Evolutionary conservation across 805 yeast species (phyloP).

Genomic region (Cyberlindnera misumaiensis): DNA sequence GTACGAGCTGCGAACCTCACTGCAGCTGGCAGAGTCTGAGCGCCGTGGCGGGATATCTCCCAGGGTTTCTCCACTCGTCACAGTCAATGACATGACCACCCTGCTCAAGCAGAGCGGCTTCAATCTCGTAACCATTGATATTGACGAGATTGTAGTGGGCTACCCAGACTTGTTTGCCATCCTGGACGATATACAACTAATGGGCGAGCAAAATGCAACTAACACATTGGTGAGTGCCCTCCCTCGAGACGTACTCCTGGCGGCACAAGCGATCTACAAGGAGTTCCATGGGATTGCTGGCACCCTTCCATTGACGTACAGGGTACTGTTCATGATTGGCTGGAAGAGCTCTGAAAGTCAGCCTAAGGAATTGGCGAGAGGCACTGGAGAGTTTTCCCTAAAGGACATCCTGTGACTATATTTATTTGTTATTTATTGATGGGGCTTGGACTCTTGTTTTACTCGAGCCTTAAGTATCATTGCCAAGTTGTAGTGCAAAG

Average conservation of each 20-base stretch:
- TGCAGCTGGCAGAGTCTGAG: slow-evolving; percentile 80
- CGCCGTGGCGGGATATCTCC: slow-evolving; percentile 76
- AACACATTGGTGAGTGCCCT: slow-evolving; percentile 31
- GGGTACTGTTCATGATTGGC: slow-evolving; percentile 79
- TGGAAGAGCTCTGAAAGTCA: slow-evolving; percentile 73
- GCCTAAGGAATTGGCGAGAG: slow-evolving; percentile 69
- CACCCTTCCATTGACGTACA: slow-evolving; percentile 68
- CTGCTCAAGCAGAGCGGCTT: slow-evolving; percentile 70
- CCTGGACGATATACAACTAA: slow-evolving; percentile 63
- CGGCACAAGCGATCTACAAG: slow-evolving; percentile 70
- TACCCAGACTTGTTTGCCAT: slow-evolving; percentile 67
- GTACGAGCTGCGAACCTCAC: slow-evolving; percentile 72
- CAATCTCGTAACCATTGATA: slow-evolving; percentile 74
- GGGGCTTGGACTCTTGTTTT: too few relatives aligned
- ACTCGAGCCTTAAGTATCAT: too few relatives aligned
- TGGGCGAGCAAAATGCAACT: slow-evolving; percentile 82
- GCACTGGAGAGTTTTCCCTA: slow-evolving; percentile 60
- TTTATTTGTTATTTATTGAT: slow-evolving; percentile 1
- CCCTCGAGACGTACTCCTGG: slow-evolving; percentile 59
- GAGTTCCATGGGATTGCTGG: slow-evolving; percentile 56
- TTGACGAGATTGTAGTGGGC: slow-evolving; percentile 74
- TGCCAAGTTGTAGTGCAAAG: too few relatives aligned
- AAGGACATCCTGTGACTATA: slow-evolving; percentile 45
- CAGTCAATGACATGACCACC: slow-evolving; percentile 68
- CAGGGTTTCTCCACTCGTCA: slow-evolving; percentile 74